phyloP scores from a whole-genome alignment of 139 green algal genomes.

The Coccomyxa sp. region DNA sequence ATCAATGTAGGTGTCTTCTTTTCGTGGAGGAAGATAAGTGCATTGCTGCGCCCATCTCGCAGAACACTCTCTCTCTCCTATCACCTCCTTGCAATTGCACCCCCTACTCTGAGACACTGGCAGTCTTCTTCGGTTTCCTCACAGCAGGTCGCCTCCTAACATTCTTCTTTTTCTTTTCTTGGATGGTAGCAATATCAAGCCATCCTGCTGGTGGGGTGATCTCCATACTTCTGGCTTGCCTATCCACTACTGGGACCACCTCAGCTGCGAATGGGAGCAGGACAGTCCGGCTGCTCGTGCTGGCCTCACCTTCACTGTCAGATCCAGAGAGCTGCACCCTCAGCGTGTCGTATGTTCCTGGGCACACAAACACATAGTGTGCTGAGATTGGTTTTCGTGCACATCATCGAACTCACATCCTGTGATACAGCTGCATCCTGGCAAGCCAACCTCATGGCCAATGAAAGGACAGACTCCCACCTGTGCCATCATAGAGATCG shows the following conservation, averaged over 20 bases:
- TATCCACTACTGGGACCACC: conserved; percentile 33
- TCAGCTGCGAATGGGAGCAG: conserved; percentile 39
- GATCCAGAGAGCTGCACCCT: not conserved
- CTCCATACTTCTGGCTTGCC: conserved; percentile 16
- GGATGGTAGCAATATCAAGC: conserved; percentile 19
- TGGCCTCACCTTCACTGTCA: not conserved
- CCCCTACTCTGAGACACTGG: too few relatives aligned
- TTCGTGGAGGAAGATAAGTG: too few relatives aligned
- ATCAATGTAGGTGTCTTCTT: too few relatives aligned
- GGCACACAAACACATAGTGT: not conserved
- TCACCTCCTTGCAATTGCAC: too few relatives aligned
- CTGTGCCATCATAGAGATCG: conserved; percentile 42
- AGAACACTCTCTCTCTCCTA: too few relatives aligned
- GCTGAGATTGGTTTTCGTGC: not conserved
- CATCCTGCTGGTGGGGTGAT: conserved; percentile 32
- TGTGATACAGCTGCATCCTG: not conserved
- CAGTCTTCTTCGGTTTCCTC: too few relatives aligned
- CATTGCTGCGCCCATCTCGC: too few relatives aligned
- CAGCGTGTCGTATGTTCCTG: not conserved
- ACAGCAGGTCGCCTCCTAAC: too few relatives aligned
- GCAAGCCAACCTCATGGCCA: not conserved
- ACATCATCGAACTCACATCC: not conserved
- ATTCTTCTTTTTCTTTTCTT: too few relatives aligned
- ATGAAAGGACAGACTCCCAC: not conserved
- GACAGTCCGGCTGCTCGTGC: not conserved